A percentile compares a stretch with the other conserved stretches of the same genome.
These are phyloP conservation scores for Rutstroemia sp. DNA, from an alignment of 2,329 filamentous ascomycete genomes.

Conservation along the genomic window DNA sequence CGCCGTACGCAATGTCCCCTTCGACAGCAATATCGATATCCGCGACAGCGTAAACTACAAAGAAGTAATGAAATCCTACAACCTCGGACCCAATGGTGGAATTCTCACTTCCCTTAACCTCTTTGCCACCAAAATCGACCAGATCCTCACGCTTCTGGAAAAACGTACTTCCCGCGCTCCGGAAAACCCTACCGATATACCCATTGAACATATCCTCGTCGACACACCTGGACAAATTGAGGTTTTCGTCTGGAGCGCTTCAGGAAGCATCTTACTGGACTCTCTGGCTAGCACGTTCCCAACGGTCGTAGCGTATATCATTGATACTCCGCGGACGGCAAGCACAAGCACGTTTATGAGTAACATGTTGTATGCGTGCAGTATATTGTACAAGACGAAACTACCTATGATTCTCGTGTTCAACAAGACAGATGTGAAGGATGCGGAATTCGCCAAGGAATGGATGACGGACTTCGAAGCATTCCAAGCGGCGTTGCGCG, in stretches of 20 bases:
- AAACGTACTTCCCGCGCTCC: slow-evolving; percentile 68
- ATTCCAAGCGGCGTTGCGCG: slow-evolving; percentile 77
- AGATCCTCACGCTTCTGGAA: slow-evolving; percentile 82
- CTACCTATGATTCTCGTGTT: slow-evolving; percentile 98
- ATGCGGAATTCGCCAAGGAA: slow-evolving; percentile 84
- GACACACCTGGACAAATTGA: slow-evolving; percentile 98
- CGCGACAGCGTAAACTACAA: slow-evolving; percentile 99
- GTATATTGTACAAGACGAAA: slow-evolving; percentile 97
- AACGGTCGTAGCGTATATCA: slow-evolving; percentile 94
- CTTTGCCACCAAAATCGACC: slow-evolving; percentile 96
- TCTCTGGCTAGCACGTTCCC: slow-evolving; percentile 90
- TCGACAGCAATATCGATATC: slow-evolving; percentile 97
- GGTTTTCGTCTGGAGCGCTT: slow-evolving; percentile 97
- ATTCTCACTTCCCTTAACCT: slow-evolving; percentile 94
- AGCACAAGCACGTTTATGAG: slow-evolving; percentile 98
- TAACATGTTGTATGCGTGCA: slow-evolving; percentile 99
- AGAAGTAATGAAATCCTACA: slow-evolving; percentile 99
- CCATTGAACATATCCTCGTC: slow-evolving; percentile 77
- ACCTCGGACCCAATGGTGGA: slow-evolving; percentile 91
- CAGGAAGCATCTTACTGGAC: slow-evolving; percentile 87
- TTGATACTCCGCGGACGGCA: slow-evolving; percentile 88
- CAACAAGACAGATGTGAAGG: slow-evolving; percentile 96
- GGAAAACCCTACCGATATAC: slow-evolving; percentile 50
- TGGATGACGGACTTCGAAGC: slow-evolving; percentile 99
- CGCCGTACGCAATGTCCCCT: slow-evolving; percentile 86